A percentile compares a stretch with the other conserved stretches of the same genome.
Evolutionary conservation across 108 stramenopile species (phyloP).

Genomic region (Nitzschia putrida): DNA sequence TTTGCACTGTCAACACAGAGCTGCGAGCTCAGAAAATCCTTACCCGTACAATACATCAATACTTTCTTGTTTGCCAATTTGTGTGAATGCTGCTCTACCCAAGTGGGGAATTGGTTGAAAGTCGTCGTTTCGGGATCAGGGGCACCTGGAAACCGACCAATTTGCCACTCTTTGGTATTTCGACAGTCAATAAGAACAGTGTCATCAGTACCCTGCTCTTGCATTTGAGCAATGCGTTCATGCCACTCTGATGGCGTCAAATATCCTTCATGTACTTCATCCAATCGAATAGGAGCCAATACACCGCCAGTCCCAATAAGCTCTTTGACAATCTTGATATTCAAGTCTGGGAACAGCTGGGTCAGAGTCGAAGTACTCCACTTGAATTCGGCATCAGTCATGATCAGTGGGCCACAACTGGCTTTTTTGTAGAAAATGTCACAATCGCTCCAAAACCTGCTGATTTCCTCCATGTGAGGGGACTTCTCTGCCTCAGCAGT

Average conservation of each 20-base stretch:
- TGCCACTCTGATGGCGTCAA: slow-evolving; percentile 81
- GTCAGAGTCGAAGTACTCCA: slow-evolving; percentile 39
- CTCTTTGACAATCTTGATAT: slow-evolving; percentile 81
- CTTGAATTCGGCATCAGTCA: slow-evolving; percentile 68
- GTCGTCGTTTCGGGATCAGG: slow-evolving; percentile 58
- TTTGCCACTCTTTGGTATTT: slow-evolving; percentile 80
- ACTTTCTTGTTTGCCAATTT: slow-evolving; percentile 50
- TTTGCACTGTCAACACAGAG: no score
- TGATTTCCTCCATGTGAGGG: slow-evolving; percentile 7
- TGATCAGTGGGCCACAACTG: slow-evolving; percentile 34
- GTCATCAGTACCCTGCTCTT: slow-evolving; percentile 28
- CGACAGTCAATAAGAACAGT: slow-evolving; percentile 80
- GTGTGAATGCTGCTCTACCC: slow-evolving; percentile 48
- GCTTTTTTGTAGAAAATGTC: slow-evolving; percentile 47
- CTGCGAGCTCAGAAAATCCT: not conserved
- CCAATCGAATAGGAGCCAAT: slow-evolving; percentile 52
- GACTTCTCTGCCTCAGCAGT: not conserved
- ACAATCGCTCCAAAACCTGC: slow-evolving; percentile 51
- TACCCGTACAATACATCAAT: slow-evolving; percentile 93
- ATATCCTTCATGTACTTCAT: slow-evolving; percentile 72
- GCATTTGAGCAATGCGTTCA: slow-evolving; percentile 45
- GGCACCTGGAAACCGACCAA: slow-evolving; percentile 61
- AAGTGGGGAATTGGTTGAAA: slow-evolving; percentile 55
- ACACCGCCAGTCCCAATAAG: slow-evolving; percentile 79
- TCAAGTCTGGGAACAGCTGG: slow-evolving; percentile 71